A percentile compares a stretch with the other conserved stretches of the same genome.
phyloP scores from a whole-genome alignment of 177 flowering plant species.

The Vitis hybrid region DNA sequence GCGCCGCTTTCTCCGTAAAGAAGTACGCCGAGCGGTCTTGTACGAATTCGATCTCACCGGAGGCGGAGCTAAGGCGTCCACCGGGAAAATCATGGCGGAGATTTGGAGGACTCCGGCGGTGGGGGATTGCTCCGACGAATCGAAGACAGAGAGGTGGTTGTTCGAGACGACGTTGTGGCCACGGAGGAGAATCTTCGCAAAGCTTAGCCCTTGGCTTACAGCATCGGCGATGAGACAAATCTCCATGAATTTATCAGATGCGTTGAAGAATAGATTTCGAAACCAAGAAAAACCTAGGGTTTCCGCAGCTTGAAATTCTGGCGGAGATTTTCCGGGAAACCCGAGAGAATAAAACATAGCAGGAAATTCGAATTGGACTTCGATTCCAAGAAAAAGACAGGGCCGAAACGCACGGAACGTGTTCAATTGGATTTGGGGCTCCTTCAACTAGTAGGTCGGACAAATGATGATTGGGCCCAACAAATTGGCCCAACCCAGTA shows the following conservation, averaged over 20 bases:
- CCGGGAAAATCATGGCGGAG: conserved; percentile 35
- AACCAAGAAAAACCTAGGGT: background rate
- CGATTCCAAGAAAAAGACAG: no score
- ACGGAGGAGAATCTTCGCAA: conserved; percentile 26
- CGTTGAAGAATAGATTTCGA: background rate
- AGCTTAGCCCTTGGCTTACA: conserved; percentile 33
- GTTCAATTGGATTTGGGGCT: no score
- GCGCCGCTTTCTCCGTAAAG: conserved; percentile 40
- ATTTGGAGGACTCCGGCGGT: conserved; percentile 25
- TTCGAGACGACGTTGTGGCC: conserved; percentile 9
- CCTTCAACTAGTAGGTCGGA: no score
- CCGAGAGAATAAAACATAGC: background rate
- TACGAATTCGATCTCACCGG: conserved; percentile 28
- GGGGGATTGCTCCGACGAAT: conserved; percentile 7
- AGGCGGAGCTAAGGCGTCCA: conserved; percentile 58
- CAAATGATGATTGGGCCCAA: no score
- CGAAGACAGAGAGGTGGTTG: conserved; percentile 12
- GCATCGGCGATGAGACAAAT: conserved; percentile 32
- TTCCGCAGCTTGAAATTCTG: background rate
- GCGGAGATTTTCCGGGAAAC: background rate
- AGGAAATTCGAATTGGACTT: no score
- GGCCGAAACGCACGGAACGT: no score
- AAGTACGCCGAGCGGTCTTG: conserved; percentile 33
- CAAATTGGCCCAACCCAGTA: no score
- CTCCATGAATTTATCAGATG: conserved; percentile 25